Evolutionary conservation across 1,284 basidiomycete species (phyloP), one percentile per base, ranked within the genome.

Genomic region (Polyporus tsugae): DNA sequence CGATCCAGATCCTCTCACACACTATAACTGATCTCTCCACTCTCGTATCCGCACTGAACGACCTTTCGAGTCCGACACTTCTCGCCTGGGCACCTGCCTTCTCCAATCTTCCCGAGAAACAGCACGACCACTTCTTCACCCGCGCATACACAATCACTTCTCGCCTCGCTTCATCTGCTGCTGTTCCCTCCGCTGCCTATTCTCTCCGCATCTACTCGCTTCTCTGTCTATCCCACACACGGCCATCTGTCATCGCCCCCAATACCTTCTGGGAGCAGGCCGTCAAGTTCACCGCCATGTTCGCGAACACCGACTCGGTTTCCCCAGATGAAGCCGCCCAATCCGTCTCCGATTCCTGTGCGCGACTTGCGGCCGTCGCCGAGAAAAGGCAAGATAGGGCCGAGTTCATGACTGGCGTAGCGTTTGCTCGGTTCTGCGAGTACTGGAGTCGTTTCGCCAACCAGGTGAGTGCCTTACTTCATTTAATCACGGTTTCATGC

Each of bases 231-330:
- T 72, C 76, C 0, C 73, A 70, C 38, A 80, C 81, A 17, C 77
- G 76, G 1, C 75, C 78, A 4, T 70, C 74, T 2, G 76, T 79
- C 4, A 69, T 82, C 39, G 68, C 75, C 25, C 73, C 82, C 4
- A 80, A 81, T 52, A 85, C 82, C 0, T 89, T 92, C 73, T 93
- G 91, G 91, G 86, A 88, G 53, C 91, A 93, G 74, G 82, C 83
- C 0, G 80, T 84, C n/a, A 87, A 86, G 70, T 85, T 87, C 64
- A 81, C 82, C n/a, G 78, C 78, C 6, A 76, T 82, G 15, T 86
- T 83, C 64, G 80, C 86, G 59, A 85, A 83, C 69, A 70, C 79
- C 3, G n/a, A 67, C 68, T 59, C 70, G 6, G 63, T 62, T 36
- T 38, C 69, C 36, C 66, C 63, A 2, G 29, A 35, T 39, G 82